A percentile compares a stretch with the other conserved stretches of the same genome.
phyloP scores from a whole-genome alignment of 257 asterid species.

The Primulina eburnea region DNA sequence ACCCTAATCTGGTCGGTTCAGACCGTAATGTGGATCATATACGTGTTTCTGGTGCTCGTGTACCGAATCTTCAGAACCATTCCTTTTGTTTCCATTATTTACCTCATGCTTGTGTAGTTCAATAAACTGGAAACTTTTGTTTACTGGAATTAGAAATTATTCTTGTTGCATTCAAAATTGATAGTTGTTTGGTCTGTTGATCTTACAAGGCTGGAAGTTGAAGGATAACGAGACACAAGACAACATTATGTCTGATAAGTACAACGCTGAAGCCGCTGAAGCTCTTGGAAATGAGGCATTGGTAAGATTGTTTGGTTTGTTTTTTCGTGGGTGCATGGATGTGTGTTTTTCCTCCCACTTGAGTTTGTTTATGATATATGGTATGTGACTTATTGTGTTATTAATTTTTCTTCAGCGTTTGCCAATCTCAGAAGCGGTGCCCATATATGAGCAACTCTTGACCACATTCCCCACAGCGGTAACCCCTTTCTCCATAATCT shows the following conservation, averaged over 20 bases:
- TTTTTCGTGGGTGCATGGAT: background rate
- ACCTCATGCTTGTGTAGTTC: background rate
- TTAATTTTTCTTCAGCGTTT: conserved; percentile 44
- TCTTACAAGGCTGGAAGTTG: background rate
- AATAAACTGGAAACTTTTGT: conserved; percentile 11
- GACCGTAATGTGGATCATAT: background rate
- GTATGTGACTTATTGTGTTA: background rate
- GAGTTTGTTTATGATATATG: background rate
- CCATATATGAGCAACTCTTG: conserved; percentile 79
- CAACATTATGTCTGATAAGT: conserved; percentile 39
- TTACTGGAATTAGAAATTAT: background rate
- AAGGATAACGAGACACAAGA: background rate
- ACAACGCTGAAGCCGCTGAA: conserved; percentile 76
- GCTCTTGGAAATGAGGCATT: conserved; percentile 76
- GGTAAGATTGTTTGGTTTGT: conserved; percentile 42
- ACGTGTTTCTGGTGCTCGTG: background rate
- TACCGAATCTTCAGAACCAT: background rate
- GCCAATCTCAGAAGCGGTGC: conserved; percentile 73
- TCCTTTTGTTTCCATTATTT: too few relatives aligned
- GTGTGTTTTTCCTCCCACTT: background rate
- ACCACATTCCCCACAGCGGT: conserved; percentile 87
- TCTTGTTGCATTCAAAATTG: background rate
- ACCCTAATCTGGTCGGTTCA: background rate
- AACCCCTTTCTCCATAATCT: conserved; percentile 12
- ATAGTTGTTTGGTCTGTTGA: background rate